A percentile compares a stretch with the other conserved stretches of the same genome.
phyloP scores from a whole-genome alignment of 2,329 filamentous ascomycete genomes.

The Intubia oerlemansii region DNA sequence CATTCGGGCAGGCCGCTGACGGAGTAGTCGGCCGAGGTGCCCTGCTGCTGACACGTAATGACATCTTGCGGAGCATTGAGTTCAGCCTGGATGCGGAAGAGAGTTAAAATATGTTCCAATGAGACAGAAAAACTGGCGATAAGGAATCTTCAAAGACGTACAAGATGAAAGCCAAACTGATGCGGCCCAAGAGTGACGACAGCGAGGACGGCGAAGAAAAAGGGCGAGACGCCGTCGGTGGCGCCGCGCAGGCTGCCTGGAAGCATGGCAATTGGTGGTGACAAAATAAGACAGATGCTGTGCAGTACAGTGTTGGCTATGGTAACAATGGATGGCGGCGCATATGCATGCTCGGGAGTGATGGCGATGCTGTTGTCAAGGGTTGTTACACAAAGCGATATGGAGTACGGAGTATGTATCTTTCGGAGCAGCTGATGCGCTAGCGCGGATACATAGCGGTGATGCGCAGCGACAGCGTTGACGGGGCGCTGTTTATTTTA shows the following conservation, averaged over 20 bases:
- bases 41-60: slow-evolving; percentile 56
- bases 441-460: no score
- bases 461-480: no score
- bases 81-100: slow-evolving; percentile 68
- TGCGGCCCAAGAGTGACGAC: slow-evolving; percentile 70
- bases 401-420: no score
- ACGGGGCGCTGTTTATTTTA: no score
- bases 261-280: slow-evolving; percentile 3
- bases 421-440: no score
- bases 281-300: no score
- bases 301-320: no score
- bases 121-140: background rate
- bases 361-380: no score
- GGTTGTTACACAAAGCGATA: no score
- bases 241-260: slow-evolving; percentile 16
- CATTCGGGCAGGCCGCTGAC: slow-evolving; percentile 41
- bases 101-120: no score
- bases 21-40: slow-evolving; percentile 12
- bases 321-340: no score
- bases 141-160: slow-evolving; percentile 18
- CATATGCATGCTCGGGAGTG: no score
- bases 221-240: slow-evolving; percentile 40
- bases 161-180: slow-evolving; percentile 87
- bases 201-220: slow-evolving; percentile 55
- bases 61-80: slow-evolving; percentile 90